phyloP scores from a whole-genome alignment of 192 early-diverging fungal genomes.

The Rhizoclosmatium globosum region DNA sequence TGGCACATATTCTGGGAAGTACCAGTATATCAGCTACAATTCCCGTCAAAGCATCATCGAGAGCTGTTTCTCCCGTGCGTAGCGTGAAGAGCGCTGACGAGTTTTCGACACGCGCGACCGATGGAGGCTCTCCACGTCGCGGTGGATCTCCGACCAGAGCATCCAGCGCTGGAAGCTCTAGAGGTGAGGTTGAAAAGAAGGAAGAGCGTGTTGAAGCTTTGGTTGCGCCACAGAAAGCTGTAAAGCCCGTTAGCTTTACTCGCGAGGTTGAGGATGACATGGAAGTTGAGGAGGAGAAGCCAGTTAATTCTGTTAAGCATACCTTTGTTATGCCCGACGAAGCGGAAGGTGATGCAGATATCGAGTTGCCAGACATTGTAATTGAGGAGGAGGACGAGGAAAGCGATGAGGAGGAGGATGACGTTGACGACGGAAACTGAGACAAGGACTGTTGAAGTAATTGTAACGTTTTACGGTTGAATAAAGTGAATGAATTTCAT shows the following conservation, averaged over 20 bases:
- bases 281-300: not conserved
- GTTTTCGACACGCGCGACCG: not conserved
- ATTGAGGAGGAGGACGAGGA: slow-evolving; percentile 23
- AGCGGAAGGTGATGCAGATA: slow-evolving; percentile 5
- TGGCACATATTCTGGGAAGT: not conserved
- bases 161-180: not conserved
- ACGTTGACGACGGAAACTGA: not conserved
- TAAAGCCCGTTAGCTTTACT: not conserved
- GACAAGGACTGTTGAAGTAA: no score
- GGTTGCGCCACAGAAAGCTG: not conserved
- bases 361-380: slow-evolving; percentile 14
- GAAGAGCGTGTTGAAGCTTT: not conserved
- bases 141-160: not conserved
- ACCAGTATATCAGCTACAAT: not conserved
- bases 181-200: not conserved
- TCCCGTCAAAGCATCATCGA: not conserved
- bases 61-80: not conserved
- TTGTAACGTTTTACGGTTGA: no score
- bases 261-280: not conserved
- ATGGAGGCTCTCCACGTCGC: not conserved
- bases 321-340: not conserved
- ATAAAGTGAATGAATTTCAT: no score
- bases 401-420: slow-evolving; percentile 16
- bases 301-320: not conserved
- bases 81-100: not conserved